Evolutionary conservation across 2,329 filamentous ascomycete genomes (phyloP), one percentile per base, ranked within the genome.

Genomic region (Verticillium dahliae): DNA sequence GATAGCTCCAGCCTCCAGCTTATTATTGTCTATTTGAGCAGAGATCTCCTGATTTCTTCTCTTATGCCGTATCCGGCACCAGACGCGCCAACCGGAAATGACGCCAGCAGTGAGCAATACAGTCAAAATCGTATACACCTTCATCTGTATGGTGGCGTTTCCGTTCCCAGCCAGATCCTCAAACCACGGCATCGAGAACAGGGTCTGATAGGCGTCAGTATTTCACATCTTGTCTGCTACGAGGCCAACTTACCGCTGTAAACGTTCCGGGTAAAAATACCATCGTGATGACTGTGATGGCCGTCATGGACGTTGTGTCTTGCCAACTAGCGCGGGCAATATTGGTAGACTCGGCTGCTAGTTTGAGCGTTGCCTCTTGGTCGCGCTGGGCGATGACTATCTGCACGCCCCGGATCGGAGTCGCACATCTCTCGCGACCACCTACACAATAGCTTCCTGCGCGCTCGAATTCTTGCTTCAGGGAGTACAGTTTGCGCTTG

Each of bases 281-380:
- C 61, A 62, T 59, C 39, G 61, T 61, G 14, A 62, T 58, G 14
- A 62, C 35, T 1, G 61, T 50, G 57, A 62, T 62, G 52, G 61
- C 61, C 27, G 41, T 61, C 45, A 58, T 58, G 10, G 60, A 61
- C 14, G 62, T 62, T n/a, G 57, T 62, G 35, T 62, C 62, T n/a
- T 57, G 35, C 69, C 61, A 62, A 63, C 60, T 64, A 63, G 62
- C 68, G 67, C 54, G 67, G 39, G 60, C 66, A 14, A 61, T 65
- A 33, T 41, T 58, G 3, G 56, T 60, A 22, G 62, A 58, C 52
- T 58, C 55, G 34, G 31, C 18, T 9, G 57, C 57, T 11, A 58
- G 18, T 4, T 37, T 39, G 34, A 58, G 34, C 11, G 56, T 57
- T 4, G 56, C 35, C 6, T 37, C 6, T 5, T 37, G 35, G 13